Evolutionary conservation across 305 asterid species (phyloP).

Genomic region (Fraxinus sp.): DNA sequence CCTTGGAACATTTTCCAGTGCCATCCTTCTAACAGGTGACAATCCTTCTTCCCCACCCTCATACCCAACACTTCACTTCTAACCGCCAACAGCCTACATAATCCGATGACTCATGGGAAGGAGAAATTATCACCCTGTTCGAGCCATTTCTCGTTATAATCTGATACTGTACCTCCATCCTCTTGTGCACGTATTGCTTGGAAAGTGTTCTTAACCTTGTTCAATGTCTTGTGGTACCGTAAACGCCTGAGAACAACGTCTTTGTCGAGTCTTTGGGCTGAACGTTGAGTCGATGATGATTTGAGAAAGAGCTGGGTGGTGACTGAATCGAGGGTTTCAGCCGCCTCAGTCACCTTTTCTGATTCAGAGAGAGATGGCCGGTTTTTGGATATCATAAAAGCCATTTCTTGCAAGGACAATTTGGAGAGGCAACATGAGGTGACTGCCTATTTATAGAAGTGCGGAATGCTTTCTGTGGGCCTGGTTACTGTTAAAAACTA

Average conservation of each 20-base stretch:
- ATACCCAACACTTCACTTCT: neutral
- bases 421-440: neutral
- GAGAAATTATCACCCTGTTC: conserved; percentile 52
- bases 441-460: conserved; percentile 16
- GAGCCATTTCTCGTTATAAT: conserved; percentile 44
- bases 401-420: conserved; percentile 32
- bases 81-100: neutral
- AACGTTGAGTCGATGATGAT: conserved; percentile 19
- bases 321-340: conserved; percentile 24
- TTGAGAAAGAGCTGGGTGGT: conserved; percentile 49
- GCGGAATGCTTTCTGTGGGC: conserved; percentile 42
- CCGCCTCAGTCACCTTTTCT: conserved; percentile 15
- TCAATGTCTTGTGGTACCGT: conserved; percentile 55
- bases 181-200: conserved; percentile 29
- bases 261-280: conserved; percentile 44
- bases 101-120: conserved; percentile 16
- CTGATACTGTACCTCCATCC: neutral
- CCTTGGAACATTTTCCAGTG: neutral
- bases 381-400: conserved; percentile 39
- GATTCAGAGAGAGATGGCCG: conserved; percentile 31
- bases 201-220: conserved; percentile 39
- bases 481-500: neutral
- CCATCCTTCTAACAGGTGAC: neutral
- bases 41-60: neutral
- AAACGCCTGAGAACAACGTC: conserved; percentile 57